Percentiles rank a stretch among this genome's conserved stretches.
phyloP scores from a whole-genome alignment of 176 grass and related monocot species.

The Oryza glaberrima region DNA sequence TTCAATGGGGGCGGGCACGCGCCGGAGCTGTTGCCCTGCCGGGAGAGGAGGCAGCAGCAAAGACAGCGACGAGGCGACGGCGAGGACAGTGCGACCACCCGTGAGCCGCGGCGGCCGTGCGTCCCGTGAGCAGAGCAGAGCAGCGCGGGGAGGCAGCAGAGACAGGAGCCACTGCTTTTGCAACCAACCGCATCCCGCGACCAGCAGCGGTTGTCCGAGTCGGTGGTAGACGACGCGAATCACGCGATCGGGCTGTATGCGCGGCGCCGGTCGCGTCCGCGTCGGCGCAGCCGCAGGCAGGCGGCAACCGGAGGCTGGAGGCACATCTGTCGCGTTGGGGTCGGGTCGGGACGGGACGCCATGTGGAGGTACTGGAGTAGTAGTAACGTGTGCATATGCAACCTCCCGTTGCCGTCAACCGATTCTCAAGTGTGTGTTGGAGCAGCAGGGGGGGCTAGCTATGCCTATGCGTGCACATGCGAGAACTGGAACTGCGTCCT shows the following conservation, averaged over 20 bases:
- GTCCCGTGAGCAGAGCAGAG: neutral
- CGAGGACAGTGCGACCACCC: too few species aligned
- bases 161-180: neutral
- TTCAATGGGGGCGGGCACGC: too few species aligned
- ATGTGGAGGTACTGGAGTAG: neutral
- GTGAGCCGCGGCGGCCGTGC: neutral
- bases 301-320: neutral
- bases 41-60: neutral
- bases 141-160: too few species aligned
- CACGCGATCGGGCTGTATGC: neutral
- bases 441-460: neutral
- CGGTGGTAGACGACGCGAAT: neutral
- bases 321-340: neutral
- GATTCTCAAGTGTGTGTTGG: neutral
- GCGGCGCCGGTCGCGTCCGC: neutral
- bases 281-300: neutral
- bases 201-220: neutral
- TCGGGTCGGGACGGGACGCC: neutral
- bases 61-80: neutral
- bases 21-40: too few species aligned
- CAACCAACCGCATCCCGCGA: neutral
- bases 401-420: neutral
- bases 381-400: neutral
- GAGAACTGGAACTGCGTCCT: neutral
- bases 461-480: neutral